Conservation (phyloP, 352 stramenopile species). For the Pythium pectinolyticum region DNA sequence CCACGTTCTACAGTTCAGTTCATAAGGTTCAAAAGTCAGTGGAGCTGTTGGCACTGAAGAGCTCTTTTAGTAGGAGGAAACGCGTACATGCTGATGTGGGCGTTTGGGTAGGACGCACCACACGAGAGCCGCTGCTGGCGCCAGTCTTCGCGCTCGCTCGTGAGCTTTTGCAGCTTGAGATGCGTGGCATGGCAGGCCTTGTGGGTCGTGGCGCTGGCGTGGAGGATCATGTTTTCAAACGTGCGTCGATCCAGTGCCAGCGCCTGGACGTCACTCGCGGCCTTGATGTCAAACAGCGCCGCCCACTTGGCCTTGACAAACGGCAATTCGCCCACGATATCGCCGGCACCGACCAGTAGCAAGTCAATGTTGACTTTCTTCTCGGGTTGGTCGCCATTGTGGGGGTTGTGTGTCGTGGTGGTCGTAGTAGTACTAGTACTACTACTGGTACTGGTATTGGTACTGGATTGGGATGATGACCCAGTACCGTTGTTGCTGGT, state of each 20-base stretch:
- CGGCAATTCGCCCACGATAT: slow-evolving; percentile 61
- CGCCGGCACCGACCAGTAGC: slow-evolving; percentile 51
- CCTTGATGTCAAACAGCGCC: slow-evolving; percentile 66
- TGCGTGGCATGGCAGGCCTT: slow-evolving; percentile 39
- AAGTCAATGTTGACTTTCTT: slow-evolving; percentile 77
- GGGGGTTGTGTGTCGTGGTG: background rate
- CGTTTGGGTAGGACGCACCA: slow-evolving; percentile 61
- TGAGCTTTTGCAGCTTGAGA: slow-evolving; percentile 48
- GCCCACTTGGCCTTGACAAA: slow-evolving; percentile 54
- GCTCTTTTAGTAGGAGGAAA: background rate
- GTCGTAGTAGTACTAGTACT: background rate
- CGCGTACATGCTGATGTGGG: slow-evolving; percentile 70
- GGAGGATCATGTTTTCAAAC: slow-evolving; percentile 59
- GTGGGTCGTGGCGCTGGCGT: slow-evolving; percentile 44
- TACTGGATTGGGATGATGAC: too few relatives aligned
- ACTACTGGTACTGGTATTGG: too few relatives aligned
- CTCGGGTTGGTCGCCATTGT: slow-evolving; percentile 37
- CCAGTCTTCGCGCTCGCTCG: slow-evolving; percentile 66
- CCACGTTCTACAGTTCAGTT: slow-evolving; percentile 59
- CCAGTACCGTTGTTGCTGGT: background rate
- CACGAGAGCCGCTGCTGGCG: slow-evolving; percentile 70
- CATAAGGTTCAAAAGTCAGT: too few relatives aligned
- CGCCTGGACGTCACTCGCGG: slow-evolving; percentile 60
- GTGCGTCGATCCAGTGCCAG: slow-evolving; percentile 61
- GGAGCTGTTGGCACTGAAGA: too few relatives aligned